Percentiles rank a stretch among this genome's conserved stretches.
phyloP scores from a whole-genome alignment of 495 filamentous ascomycete species.

The Cryomyces minteri region DNA sequence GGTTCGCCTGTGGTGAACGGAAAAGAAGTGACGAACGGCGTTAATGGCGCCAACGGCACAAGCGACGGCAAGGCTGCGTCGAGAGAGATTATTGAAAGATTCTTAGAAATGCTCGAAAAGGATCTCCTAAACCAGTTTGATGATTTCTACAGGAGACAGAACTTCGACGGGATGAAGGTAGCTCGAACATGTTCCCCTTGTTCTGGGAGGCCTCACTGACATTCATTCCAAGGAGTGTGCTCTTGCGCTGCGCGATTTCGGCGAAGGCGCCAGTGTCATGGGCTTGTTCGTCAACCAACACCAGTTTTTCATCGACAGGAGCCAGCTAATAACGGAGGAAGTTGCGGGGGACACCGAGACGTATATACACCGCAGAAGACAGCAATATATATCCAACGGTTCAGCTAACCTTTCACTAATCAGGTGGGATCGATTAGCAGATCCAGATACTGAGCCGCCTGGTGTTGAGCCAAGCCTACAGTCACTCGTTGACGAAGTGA shows the following conservation, averaged over 20 bases:
- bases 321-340: conserved; percentile 80
- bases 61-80: conserved; percentile 40
- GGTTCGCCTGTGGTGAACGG: conserved; percentile 45
- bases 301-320: conserved; percentile 92
- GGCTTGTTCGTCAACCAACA: conserved; percentile 96
- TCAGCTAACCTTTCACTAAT: neutral
- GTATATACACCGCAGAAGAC: conserved; percentile 22
- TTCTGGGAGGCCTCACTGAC: neutral
- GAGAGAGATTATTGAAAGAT: conserved; percentile 86
- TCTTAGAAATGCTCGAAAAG: conserved; percentile 87
- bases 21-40: conserved; percentile 17
- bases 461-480: conserved; percentile 85
- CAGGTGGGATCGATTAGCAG: conserved; percentile 67
- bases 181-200: neutral
- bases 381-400: neutral
- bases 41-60: conserved; percentile 34
- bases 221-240: conserved; percentile 37
- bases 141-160: conserved; percentile 79
- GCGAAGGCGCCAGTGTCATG: conserved; percentile 83
- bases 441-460: conserved; percentile 80
- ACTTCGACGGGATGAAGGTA: conserved; percentile 74
- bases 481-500: conserved; percentile 81
- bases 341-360: conserved; percentile 58
- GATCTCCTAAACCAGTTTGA: conserved; percentile 94
- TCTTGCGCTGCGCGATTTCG: conserved; percentile 87